These are phyloP conservation scores for Blastocystis sp. DNA, from an alignment of 352 stramenopile genomes.

Conservation along the genomic window DNA sequence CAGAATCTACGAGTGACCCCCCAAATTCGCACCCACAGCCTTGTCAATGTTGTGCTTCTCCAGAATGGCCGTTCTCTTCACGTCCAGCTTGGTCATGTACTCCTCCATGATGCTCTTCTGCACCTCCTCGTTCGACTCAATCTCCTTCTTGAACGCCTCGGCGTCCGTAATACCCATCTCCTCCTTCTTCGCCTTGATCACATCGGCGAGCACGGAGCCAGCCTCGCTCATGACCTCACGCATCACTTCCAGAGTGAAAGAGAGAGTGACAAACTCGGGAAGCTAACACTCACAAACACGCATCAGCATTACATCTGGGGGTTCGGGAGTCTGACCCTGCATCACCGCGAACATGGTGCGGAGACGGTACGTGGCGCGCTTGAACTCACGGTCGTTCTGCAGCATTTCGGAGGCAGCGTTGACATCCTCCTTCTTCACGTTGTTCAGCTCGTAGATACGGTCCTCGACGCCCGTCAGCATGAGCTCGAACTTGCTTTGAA, in stretches of 20 bases:
- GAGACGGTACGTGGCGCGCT: slow-evolving; percentile 57
- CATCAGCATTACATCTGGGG: slow-evolving; percentile 21
- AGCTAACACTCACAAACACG: not conserved
- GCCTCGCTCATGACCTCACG: slow-evolving; percentile 35
- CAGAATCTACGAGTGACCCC: slow-evolving; percentile 51
- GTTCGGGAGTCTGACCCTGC: slow-evolving; percentile 35
- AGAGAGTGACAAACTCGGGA: slow-evolving; percentile 62
- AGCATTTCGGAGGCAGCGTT: slow-evolving; percentile 51
- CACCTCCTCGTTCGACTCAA: slow-evolving; percentile 43
- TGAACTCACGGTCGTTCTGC: slow-evolving; percentile 68
- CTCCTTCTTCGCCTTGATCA: slow-evolving; percentile 37
- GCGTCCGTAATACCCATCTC: slow-evolving; percentile 15
- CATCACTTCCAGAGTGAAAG: slow-evolving; percentile 29
- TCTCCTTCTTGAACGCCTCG: slow-evolving; percentile 39
- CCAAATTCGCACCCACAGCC: not conserved
- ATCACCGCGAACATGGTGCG: slow-evolving; percentile 63
- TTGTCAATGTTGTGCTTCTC: slow-evolving; percentile 65
- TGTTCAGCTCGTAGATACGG: slow-evolving; percentile 50
- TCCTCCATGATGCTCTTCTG: slow-evolving; percentile 63
- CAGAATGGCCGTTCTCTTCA: slow-evolving; percentile 55
- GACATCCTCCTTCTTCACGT: slow-evolving; percentile 66
- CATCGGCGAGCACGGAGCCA: not conserved
- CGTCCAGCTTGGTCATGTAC: slow-evolving; percentile 57
- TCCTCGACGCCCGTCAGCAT: slow-evolving; percentile 56
- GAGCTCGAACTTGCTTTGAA: slow-evolving; percentile 51